These are phyloP conservation scores for Cyclostephanos tholiformis DNA, from an alignment of 108 stramenopile species.

Conservation along the genomic window DNA sequence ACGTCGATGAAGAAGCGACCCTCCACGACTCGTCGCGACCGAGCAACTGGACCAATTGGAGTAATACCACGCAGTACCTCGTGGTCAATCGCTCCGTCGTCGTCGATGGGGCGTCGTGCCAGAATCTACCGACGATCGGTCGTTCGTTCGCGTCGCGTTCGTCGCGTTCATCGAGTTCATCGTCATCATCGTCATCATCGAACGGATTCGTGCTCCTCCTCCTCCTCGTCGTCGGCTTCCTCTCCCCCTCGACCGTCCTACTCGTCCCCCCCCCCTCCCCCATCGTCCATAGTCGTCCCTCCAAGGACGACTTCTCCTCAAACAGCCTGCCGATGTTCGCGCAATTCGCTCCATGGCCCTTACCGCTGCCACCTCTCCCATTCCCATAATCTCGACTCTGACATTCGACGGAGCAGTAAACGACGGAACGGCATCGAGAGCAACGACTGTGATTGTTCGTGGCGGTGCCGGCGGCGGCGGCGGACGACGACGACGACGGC, in stretches of 20 bases:
- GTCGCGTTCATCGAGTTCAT: background rate
- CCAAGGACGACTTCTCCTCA: slow-evolving; percentile 32
- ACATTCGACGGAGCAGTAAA: slow-evolving; percentile 41
- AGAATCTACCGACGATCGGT: slow-evolving; percentile 39
- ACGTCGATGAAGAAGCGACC: background rate
- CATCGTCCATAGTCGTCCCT: slow-evolving; percentile 16
- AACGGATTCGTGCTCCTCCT: slow-evolving; percentile 35
- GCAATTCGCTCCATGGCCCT: slow-evolving; percentile 36
- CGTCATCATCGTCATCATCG: slow-evolving; percentile 17
- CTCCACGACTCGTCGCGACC: slow-evolving; percentile 46
- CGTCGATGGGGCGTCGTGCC: slow-evolving; percentile 27
- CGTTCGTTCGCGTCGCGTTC: slow-evolving; percentile 1
- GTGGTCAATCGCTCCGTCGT: slow-evolving; percentile 5
- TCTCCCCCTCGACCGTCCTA: background rate
- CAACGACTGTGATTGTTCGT: slow-evolving; percentile 25
- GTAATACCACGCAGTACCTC: slow-evolving; percentile 27
- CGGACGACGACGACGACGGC: background rate
- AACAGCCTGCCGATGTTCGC: slow-evolving; percentile 22
- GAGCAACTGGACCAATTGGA: slow-evolving; percentile 42
- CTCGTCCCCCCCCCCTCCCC: background rate
- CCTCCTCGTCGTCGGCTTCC: background rate
- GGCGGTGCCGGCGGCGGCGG: background rate
- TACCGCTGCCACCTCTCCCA: slow-evolving; percentile 1
- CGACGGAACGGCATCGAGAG: slow-evolving; percentile 30
- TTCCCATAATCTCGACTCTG: slow-evolving; percentile 28